A percentile compares a stretch with the other conserved stretches of the same genome.
These are phyloP conservation scores for Biancaea sappan DNA, from an alignment of 306 rosid genomes.

Conservation along the genomic window DNA sequence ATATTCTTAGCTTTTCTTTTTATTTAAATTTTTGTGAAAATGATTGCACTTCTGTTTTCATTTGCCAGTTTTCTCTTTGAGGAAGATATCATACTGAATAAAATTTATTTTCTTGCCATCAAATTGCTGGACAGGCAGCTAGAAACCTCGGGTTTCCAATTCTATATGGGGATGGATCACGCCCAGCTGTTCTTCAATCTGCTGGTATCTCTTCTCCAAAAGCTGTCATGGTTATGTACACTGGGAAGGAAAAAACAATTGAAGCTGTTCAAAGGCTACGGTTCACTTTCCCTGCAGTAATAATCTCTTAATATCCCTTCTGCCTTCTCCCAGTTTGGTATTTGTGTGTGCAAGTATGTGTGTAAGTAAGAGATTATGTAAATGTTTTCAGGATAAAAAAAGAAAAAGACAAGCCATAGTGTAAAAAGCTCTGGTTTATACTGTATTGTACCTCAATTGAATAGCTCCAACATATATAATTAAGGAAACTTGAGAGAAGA, in stretches of 20 bases:
- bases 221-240: slow-evolving; percentile 92
- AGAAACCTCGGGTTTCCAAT: slow-evolving; percentile 82
- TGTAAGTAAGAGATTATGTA: slow-evolving; percentile 20
- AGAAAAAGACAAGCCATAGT: slow-evolving; percentile 8
- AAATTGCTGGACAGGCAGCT: slow-evolving; percentile 59
- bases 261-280: slow-evolving; percentile 87
- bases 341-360: slow-evolving; percentile 1
- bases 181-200: slow-evolving; percentile 82
- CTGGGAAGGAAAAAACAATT: slow-evolving; percentile 55
- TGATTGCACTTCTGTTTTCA: no score
- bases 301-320: slow-evolving; percentile 30
- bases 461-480: background rate
- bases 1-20: background rate
- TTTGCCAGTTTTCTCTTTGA: background rate
- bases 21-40: background rate
- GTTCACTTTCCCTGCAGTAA: slow-evolving; percentile 78
- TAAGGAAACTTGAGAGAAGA: slow-evolving; percentile 12
- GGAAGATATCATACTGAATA: background rate
- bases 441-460: slow-evolving; percentile 19
- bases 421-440: slow-evolving; percentile 21
- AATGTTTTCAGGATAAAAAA: background rate
- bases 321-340: background rate
- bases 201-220: slow-evolving; percentile 92
- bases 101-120: slow-evolving; percentile 28
- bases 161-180: slow-evolving; percentile 91